These are phyloP conservation scores for Lactarius hengduanensis DNA, from an alignment of 768 basidiomycete genomes.

Conservation along the genomic window DNA sequence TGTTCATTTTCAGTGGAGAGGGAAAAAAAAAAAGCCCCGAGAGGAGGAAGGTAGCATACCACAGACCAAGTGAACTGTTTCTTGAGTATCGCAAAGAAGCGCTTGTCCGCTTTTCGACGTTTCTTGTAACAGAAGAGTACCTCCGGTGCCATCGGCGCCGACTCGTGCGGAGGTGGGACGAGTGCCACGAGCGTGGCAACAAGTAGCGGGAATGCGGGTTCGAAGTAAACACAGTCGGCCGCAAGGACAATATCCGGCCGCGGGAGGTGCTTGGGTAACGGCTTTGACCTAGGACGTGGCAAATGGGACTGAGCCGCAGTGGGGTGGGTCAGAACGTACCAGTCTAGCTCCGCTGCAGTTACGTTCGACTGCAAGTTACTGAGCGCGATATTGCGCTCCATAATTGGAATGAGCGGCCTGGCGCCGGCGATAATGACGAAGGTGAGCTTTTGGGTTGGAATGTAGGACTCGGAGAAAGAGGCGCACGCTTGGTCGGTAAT, in stretches of 20 bases:
- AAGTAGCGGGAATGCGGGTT: constrained; percentile 87
- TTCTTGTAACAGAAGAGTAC: constrained; percentile 94
- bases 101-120: constrained; percentile 87
- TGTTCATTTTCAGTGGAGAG: neutral
- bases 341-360: constrained; percentile 72
- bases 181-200: constrained; percentile 75
- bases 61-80: constrained; percentile 75
- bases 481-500: constrained; percentile 93
- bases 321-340: constrained; percentile 48
- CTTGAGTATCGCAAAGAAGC: constrained; percentile 78
- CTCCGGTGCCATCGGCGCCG: constrained; percentile 38
- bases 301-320: neutral
- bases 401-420: constrained; percentile 76
- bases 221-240: constrained; percentile 95
- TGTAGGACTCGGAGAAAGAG: neutral
- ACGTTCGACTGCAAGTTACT: constrained; percentile 60
- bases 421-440: constrained; percentile 33
- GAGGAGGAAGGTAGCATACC: constrained; percentile 39
- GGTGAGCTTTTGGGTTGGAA: constrained; percentile 44
- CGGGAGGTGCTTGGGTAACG: constrained; percentile 47
- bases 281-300: constrained; percentile 55
- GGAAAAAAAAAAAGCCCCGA: neutral
- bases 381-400: constrained; percentile 67
- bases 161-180: constrained; percentile 35
- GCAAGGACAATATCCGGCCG: constrained; percentile 73